These are phyloP conservation scores for Amauroascus verrucosus DNA, from an alignment of 2,329 filamentous ascomycete genomes.

Conservation along the genomic window DNA sequence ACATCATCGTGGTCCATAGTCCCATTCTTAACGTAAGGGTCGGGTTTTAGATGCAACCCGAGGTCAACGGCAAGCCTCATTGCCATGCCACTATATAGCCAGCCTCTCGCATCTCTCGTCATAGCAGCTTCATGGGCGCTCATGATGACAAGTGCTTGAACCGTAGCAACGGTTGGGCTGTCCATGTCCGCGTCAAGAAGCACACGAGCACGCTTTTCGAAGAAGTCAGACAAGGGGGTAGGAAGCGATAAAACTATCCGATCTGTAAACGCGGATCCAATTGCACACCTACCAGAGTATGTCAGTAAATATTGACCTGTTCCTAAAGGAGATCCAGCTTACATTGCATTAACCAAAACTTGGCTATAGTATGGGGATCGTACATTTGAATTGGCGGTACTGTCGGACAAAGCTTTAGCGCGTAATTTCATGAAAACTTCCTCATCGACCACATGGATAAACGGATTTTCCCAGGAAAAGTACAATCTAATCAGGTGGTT, in stretches of 20 bases:
- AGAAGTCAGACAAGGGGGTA: slow-evolving; percentile 13
- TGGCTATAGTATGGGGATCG: slow-evolving; percentile 12
- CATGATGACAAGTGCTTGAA: slow-evolving; percentile 33
- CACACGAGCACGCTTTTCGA: slow-evolving; percentile 10
- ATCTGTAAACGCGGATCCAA: slow-evolving; percentile 15
- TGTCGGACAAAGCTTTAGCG: slow-evolving; percentile 2
- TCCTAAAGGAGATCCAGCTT: neutral
- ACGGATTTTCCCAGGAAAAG: slow-evolving; percentile 33
- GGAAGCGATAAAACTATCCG: slow-evolving; percentile 9
- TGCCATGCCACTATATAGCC: slow-evolving; percentile 32
- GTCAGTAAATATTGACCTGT: neutral
- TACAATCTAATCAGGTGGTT: slow-evolving; percentile 29
- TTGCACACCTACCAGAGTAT: slow-evolving; percentile 13
- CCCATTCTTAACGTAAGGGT: slow-evolving; percentile 19
- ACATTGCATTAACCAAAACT: slow-evolving; percentile 16
- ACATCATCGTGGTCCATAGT: slow-evolving; percentile 21
- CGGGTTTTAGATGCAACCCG: slow-evolving; percentile 20
- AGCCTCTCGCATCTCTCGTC: slow-evolving; percentile 30
- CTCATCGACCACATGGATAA: slow-evolving; percentile 28
- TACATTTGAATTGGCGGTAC: neutral
- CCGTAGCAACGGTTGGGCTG: slow-evolving; percentile 32
- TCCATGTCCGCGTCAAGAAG: slow-evolving; percentile 34
- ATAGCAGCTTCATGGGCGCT: slow-evolving; percentile 29
- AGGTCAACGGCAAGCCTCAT: slow-evolving; percentile 28
- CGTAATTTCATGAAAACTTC: slow-evolving; percentile 16